These are phyloP conservation scores for Gleditsia sinensis DNA, from an alignment of 306 rosid species.

Conservation along the genomic window DNA sequence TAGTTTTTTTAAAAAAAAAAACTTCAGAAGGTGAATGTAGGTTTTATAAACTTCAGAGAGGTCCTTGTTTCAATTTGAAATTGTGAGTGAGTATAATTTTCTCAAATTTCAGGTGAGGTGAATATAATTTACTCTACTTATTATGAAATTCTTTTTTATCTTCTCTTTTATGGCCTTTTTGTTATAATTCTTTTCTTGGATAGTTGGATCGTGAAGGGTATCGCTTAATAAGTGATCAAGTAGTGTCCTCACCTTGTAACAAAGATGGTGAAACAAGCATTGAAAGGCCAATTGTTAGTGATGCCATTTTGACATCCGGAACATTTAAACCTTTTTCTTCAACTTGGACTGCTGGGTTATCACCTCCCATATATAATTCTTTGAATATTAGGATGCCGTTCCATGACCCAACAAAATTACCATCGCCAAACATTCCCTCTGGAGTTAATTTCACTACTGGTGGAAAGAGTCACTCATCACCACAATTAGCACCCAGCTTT, in stretches of 20 bases:
- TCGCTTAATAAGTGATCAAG: conserved; percentile 21
- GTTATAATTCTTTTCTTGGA: conserved; percentile 4
- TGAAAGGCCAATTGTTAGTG: background rate
- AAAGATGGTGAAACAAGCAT: conserved; percentile 8
- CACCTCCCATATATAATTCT: background rate
- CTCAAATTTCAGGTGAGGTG: too few species aligned
- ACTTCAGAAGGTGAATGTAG: too few species aligned
- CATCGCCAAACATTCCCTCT: conserved; percentile 10
- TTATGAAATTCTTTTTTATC: background rate
- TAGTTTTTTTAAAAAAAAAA: too few species aligned
- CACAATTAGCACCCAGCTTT: background rate
- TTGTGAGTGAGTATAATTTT: too few species aligned
- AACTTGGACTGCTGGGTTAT: conserved; percentile 3
- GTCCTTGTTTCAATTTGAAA: too few species aligned
- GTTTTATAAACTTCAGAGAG: too few species aligned
- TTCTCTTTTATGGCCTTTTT: background rate
- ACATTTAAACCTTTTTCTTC: conserved; percentile 1
- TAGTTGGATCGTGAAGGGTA: conserved; percentile 50
- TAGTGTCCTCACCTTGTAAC: conserved; percentile 1
- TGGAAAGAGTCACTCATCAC: background rate
- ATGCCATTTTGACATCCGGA: conserved; percentile 2
- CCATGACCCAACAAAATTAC: conserved; percentile 4
- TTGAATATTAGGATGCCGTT: conserved; percentile 6
- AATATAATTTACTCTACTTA: too few species aligned
- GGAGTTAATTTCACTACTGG: background rate